phyloP scores from a whole-genome alignment of 805 yeast species.

The Metschnikowia dekortorum region DNA sequence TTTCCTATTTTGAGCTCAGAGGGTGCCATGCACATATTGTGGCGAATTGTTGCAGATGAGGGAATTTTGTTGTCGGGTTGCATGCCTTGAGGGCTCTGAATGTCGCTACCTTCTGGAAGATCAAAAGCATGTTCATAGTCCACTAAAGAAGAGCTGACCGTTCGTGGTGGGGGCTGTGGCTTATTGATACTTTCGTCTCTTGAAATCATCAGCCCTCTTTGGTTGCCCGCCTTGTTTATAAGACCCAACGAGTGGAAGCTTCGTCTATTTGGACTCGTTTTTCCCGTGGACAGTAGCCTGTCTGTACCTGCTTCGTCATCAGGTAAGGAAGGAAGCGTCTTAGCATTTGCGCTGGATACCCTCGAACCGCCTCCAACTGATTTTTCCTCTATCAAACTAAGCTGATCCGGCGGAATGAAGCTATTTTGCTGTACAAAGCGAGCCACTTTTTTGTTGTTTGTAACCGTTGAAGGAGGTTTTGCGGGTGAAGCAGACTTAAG shows the following conservation, averaged over 20 bases:
- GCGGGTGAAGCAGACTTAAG: conserved; percentile 4
- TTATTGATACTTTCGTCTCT: background rate
- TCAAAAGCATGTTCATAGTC: background rate
- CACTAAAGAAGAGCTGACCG: background rate
- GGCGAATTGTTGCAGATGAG: conserved; percentile 8
- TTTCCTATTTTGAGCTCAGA: conserved; percentile 13
- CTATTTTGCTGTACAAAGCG: conserved; percentile 19
- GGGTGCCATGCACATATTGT: conserved; percentile 12
- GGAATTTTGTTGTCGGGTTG: background rate
- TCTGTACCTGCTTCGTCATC: background rate
- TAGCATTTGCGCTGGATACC: conserved; percentile 24
- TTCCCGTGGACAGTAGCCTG: background rate
- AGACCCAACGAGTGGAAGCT: background rate
- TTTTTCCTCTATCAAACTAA: conserved; percentile 41
- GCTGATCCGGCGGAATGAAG: conserved; percentile 27
- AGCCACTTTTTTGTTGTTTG: conserved; percentile 24
- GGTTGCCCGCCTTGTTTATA: background rate
- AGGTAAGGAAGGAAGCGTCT: conserved; percentile 5
- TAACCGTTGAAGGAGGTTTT: conserved; percentile 26
- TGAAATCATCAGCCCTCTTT: background rate
- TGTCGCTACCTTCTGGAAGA: background rate
- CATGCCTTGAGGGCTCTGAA: background rate
- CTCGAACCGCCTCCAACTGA: conserved; percentile 28
- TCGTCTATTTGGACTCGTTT: background rate
- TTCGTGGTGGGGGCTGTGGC: background rate